Evolutionary conservation across 768 basidiomycete genomes (phyloP), one percentile per base, ranked within the genome.

Genomic region (Leccinum boreale): DNA sequence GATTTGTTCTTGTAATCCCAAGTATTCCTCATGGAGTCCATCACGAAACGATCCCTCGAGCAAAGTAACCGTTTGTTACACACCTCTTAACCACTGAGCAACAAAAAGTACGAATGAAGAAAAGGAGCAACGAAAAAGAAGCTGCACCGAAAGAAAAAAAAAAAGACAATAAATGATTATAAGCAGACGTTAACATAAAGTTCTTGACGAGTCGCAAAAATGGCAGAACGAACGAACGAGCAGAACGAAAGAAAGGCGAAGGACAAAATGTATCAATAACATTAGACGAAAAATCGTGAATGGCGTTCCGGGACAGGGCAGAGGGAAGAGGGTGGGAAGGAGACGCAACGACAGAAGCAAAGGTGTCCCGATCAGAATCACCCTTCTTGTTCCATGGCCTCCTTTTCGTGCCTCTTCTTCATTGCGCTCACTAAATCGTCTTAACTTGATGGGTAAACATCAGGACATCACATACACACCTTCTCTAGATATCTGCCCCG

Each of bases 401-500:
- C 89, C 65, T 84, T 84, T 72, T 92, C 89, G 59, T 83, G 79
- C 62, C 79, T 84, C 78, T 92, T 92, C 78, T 92, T 92, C 83
- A 92, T 89, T 7, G 86, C 83, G 67, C 89, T 90, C 81, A 92
- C 89, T 90, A 15, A 19, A 15, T 3, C 9, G 19, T 10, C 53
- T 56, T 23, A 56, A 42, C 39, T 19, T 19, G 39, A 36, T 55
- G 47, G 23, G 45, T 6, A 29, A 3, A 29, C 52, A 11, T 28
- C 3, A 17, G 21, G 4, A 26, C 3, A 12, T 6, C 36, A 3
- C 14, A 39, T 26, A 72, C 86, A 35, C 52, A 92, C 90, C 89
- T 78, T 94, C 92, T 66, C 92, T 80, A 33, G 90, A 92, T 58
- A 94, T 90, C 70, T 91, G 89, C 3, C 90, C 89, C 3, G 89